Evolutionary conservation across 116 monocot genomes (phyloP).

Genomic region (Thalassia testudinum): DNA sequence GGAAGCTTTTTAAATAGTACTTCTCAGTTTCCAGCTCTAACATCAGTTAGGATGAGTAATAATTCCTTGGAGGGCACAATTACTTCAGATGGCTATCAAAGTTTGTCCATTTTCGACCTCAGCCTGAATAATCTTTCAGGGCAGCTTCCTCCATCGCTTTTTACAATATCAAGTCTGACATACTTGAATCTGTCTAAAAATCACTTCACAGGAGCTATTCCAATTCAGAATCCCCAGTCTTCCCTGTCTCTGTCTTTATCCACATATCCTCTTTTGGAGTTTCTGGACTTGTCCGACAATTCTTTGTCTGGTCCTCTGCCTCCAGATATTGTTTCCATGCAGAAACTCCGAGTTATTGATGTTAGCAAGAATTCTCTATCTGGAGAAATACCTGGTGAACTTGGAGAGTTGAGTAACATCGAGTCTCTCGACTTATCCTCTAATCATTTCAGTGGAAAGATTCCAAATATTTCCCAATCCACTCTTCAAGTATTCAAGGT

Average conservation of each 20-base stretch:
- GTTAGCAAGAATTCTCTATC: constrained; percentile 50
- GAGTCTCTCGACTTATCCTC: constrained; percentile 62
- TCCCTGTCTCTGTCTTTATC: constrained; percentile 37
- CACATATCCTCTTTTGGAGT: constrained; percentile 37
- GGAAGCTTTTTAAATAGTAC: constrained; percentile 40
- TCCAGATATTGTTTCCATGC: constrained; percentile 46
- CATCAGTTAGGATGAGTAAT: constrained; percentile 41
- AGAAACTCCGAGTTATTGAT: constrained; percentile 41
- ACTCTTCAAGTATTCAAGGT: constrained; percentile 50
- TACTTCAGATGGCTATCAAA: constrained; percentile 39
- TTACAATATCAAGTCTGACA: constrained; percentile 38
- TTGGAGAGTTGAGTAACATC: constrained; percentile 39
- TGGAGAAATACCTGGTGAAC: constrained; percentile 59
- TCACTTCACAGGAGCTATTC: constrained; percentile 44
- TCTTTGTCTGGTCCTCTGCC: constrained; percentile 52
- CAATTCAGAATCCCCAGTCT: constrained; percentile 37
- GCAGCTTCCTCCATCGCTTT: constrained; percentile 31
- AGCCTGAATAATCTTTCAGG: constrained; percentile 68
- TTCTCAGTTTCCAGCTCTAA: constrained; percentile 22
- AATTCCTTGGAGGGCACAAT: constrained; percentile 51
- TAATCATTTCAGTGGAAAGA: constrained; percentile 52
- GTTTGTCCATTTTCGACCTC: constrained; percentile 51
- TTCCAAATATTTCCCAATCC: constrained; percentile 50
- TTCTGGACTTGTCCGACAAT: constrained; percentile 72
- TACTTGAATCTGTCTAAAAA: constrained; percentile 69